These are phyloP conservation scores for Wickerhamiella occidentalis DNA, from an alignment of 805 yeast genomes.

Conservation along the genomic window DNA sequence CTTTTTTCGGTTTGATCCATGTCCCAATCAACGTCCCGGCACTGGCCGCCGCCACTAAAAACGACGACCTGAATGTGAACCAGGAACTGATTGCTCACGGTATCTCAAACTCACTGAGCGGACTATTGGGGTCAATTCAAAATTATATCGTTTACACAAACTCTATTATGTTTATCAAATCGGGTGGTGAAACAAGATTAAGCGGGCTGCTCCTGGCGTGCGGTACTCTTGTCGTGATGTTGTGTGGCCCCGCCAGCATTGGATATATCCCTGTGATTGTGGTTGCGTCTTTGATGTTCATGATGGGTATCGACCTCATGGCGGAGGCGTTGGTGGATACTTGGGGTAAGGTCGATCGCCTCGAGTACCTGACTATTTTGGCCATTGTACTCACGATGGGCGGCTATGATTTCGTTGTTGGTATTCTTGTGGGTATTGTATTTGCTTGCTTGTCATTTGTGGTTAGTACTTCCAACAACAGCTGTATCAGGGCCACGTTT, in stretches of 20 bases:
- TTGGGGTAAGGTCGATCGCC: constrained; percentile 53
- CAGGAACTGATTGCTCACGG: constrained; percentile 94
- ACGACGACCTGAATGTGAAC: constrained; percentile 73
- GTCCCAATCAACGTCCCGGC: constrained; percentile 98
- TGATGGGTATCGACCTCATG: constrained; percentile 80
- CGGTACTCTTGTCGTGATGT: constrained; percentile 71
- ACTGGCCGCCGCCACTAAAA: constrained; percentile 75
- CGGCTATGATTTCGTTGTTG: constrained; percentile 84
- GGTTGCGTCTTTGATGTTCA: constrained; percentile 82
- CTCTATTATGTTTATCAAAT: constrained; percentile 77
- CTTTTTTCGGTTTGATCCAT: constrained; percentile 90
- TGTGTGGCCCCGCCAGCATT: constrained; percentile 82
- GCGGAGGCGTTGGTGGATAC: constrained; percentile 83
- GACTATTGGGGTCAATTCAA: constrained; percentile 76
- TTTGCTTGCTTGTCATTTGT: constrained; percentile 91
- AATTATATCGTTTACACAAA: constrained; percentile 93
- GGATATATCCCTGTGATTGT: constrained; percentile 93
- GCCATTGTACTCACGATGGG: constrained; percentile 93
- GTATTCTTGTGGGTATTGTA: constrained; percentile 79
- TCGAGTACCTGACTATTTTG: constrained; percentile 75
- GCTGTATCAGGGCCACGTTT: constrained; percentile 69
- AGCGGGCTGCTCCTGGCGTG: constrained; percentile 84
- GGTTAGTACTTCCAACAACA: constrained; percentile 76
- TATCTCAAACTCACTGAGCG: constrained; percentile 73
- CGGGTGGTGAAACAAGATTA: constrained; percentile 82